Conservation (phyloP, 495 filamentous ascomycete species). For the Penicillium dipodomyicola region DNA sequence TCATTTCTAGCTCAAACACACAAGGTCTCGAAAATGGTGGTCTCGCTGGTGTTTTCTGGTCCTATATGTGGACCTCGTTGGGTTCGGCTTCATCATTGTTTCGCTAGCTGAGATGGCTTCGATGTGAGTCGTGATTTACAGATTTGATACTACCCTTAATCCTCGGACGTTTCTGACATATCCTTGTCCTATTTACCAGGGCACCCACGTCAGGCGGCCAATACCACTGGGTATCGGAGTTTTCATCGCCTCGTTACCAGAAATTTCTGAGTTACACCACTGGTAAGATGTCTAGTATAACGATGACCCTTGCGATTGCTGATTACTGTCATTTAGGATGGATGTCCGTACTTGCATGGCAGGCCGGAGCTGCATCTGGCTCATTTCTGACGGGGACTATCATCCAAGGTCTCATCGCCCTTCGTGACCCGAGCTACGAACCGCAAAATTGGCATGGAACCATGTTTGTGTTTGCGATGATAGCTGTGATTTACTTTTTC, state of each 20-base stretch:
- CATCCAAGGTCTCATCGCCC: conserved; percentile 43
- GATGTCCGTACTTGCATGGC: conserved; percentile 44
- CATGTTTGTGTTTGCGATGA: conserved; percentile 43
- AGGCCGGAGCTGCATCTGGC: conserved; percentile 39
- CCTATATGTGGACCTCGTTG: conserved; percentile 31
- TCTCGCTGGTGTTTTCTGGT: conserved; percentile 29
- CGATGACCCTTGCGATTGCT: not conserved
- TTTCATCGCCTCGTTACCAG: conserved; percentile 40
- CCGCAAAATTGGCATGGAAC: conserved; percentile 43
- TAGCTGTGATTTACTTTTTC: conserved; percentile 38
- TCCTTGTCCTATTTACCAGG: not conserved
- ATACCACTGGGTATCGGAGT: conserved; percentile 53
- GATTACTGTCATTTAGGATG: conserved; percentile 30
- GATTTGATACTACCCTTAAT: not conserved
- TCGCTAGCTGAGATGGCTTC: conserved; percentile 42
- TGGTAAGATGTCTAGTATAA: conserved; percentile 17
- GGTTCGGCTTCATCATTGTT: conserved; percentile 29
- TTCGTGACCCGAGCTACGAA: conserved; percentile 37
- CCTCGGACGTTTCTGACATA: conserved; percentile 28
- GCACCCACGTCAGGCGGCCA: conserved; percentile 35
- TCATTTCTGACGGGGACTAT: conserved; percentile 45
- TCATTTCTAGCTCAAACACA: conserved; percentile 8
- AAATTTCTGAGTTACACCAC: conserved; percentile 47
- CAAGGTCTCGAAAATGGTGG: conserved; percentile 19
- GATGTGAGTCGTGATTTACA: conserved; percentile 20